Percentiles rank a stretch among this genome's conserved stretches.
phyloP scores from a whole-genome alignment of 106 monocot species.

The Vanilla planifolia region DNA sequence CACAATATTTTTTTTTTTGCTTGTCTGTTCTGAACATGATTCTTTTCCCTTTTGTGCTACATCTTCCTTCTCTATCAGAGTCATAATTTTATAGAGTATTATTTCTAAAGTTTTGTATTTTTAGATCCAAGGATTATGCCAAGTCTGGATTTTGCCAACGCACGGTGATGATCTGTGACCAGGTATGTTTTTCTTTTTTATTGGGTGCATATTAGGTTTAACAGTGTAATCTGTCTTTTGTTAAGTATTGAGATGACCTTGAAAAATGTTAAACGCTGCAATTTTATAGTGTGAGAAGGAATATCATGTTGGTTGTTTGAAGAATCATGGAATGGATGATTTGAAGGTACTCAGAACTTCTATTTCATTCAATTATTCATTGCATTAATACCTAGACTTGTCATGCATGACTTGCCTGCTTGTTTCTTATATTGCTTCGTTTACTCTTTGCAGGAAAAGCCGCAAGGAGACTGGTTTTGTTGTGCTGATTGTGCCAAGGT shows the following conservation, averaged over 20 bases:
- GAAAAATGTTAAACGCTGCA: neutral
- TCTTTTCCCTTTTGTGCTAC: neutral
- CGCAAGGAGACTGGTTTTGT: constrained; percentile 81
- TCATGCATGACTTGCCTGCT: neutral
- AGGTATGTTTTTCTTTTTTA: constrained; percentile 28
- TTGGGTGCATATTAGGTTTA: neutral
- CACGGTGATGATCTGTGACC: constrained; percentile 90
- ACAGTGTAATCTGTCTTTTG: neutral
- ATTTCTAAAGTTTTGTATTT: neutral
- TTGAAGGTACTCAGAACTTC: constrained; percentile 38
- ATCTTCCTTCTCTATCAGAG: neutral
- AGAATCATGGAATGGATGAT: constrained; percentile 58
- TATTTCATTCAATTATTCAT: neutral
- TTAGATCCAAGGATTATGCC: constrained; percentile 71
- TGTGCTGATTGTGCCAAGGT: constrained; percentile 49
- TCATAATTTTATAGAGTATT: neutral
- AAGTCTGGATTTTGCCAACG: constrained; percentile 63
- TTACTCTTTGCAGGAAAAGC: constrained; percentile 53
- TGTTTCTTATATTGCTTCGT: neutral
- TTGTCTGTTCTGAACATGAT: too few relatives aligned
- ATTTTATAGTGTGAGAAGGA: constrained; percentile 83
- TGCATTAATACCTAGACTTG: neutral
- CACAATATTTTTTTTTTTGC: too few relatives aligned
- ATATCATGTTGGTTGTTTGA: constrained; percentile 88
- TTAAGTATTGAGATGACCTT: neutral